Base-by-base conservation (phyloP, 2,329 filamentous ascomycete species). In the Talaromyces rugulosus region DNA sequence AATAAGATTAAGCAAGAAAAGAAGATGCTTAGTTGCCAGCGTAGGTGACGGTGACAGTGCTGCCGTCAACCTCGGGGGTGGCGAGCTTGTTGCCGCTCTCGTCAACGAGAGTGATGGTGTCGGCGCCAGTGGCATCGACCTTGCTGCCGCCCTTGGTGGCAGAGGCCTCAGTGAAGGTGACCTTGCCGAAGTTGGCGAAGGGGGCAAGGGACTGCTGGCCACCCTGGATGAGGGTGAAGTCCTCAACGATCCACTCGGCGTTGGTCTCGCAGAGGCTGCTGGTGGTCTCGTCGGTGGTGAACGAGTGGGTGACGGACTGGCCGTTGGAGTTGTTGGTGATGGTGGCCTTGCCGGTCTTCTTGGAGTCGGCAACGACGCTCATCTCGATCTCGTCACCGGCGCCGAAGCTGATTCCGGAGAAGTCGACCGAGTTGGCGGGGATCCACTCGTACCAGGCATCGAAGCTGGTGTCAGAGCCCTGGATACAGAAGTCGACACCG, bases 211-310 rank as follows among this genome's bases (percentile, higher is more conserved):
- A 71, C 59, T 80, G 74, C 1, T 67, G 64, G 47, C 65, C 63
- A 54, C 73, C 72, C 3, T 70, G 65, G 64, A 78, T 71, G 63
- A 50, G 27, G n/a, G 61, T 62, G 60, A 81, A 84, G 63, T 84
- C 82, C 75, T 87, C 85, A 16, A 87, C 83, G 67, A 87, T 87
- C 84, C 85, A 88, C 69, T 87, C 85, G 9, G 83, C 85, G 65
- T 86, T 86, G 66, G 80, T 80, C 68, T 83, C 77, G 69, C 80
- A 83, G n/a, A 87, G 78, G 7, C 71, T 72, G n/a, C 69, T 56
- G n/a, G 50, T 30, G 18, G 55, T 56, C 44, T 55, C 44, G 61
- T 82, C 72, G 60, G 74, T 76, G 53, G 67, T 75, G 71, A 87
- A 81, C 3, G 75, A 78, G 73, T 87, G 81, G n/a, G 78, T 79